These are phyloP conservation scores for Quercus parvula DNA, from an alignment of 306 rosid genomes.

Conservation along the genomic window DNA sequence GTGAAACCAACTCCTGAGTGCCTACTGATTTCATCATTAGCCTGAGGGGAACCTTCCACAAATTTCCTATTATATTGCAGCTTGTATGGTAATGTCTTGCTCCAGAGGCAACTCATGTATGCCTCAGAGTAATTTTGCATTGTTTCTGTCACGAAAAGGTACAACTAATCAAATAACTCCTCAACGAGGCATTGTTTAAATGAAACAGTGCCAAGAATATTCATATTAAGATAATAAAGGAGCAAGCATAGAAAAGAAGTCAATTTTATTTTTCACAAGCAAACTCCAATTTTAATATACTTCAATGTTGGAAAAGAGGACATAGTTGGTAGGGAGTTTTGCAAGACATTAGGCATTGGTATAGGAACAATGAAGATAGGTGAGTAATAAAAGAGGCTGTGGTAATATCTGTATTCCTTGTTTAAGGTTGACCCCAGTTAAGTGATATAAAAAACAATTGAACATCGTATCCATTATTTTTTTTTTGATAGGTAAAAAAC, in stretches of 20 bases:
- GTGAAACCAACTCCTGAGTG: background rate
- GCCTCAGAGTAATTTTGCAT: slow-evolving; percentile 7
- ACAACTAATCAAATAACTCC: slow-evolving; percentile 1
- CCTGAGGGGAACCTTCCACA: background rate
- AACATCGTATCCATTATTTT: background rate
- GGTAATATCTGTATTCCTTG: background rate
- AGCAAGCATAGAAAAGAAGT: background rate
- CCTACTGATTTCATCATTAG: slow-evolving; percentile 10
- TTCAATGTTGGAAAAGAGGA: background rate
- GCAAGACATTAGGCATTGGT: background rate
- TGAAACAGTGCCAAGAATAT: background rate
- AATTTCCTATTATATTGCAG: background rate
- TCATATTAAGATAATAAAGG: background rate
- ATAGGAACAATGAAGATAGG: background rate
- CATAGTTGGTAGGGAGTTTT: background rate
- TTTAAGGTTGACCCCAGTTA: background rate
- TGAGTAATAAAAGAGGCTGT: background rate
- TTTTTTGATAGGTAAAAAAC: too few relatives aligned
- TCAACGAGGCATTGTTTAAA: background rate
- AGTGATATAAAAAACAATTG: background rate
- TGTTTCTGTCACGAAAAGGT: slow-evolving; percentile 7
- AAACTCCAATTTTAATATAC: background rate
- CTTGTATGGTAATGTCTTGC: slow-evolving; percentile 3
- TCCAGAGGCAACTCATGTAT: slow-evolving; percentile 7
- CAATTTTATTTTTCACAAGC: background rate